These are phyloP conservation scores for Penicillium soppii DNA, from an alignment of 495 filamentous ascomycete genomes.

Conservation along the genomic window DNA sequence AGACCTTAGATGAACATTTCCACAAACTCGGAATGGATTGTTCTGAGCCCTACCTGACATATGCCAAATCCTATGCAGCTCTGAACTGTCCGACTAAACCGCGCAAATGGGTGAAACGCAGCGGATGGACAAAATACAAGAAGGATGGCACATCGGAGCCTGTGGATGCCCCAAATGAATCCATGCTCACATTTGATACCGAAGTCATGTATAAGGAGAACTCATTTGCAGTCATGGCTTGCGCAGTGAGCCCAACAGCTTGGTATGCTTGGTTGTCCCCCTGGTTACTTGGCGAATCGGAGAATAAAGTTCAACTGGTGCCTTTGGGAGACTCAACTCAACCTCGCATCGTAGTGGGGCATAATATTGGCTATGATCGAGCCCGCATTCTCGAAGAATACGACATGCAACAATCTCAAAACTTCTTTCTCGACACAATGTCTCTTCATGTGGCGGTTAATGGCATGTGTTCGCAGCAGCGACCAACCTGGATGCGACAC, in stretches of 20 bases:
- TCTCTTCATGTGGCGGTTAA: conserved; percentile 97
- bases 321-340: conserved; percentile 73
- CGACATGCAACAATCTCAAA: conserved; percentile 72
- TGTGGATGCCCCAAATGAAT: conserved; percentile 74
- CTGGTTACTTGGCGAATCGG: conserved; percentile 83
- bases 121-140: conserved; percentile 94
- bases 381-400: conserved; percentile 91
- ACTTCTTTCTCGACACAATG: conserved; percentile 96
- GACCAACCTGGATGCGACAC: conserved; percentile 95
- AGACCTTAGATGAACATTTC: conserved; percentile 92
- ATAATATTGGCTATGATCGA: conserved; percentile 95
- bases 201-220: conserved; percentile 96
- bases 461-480: conserved; percentile 96
- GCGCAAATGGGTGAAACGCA: conserved; percentile 71
- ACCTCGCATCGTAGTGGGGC: conserved; percentile 79
- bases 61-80: conserved; percentile 70
- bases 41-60: conserved; percentile 79
- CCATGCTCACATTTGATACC: conserved; percentile 88
- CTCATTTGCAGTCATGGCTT: conserved; percentile 93
- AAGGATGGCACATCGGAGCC: conserved; percentile 66
- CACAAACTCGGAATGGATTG: conserved; percentile 83
- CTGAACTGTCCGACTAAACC: conserved; percentile 70
- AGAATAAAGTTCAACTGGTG: conserved; percentile 76
- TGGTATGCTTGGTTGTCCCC: conserved; percentile 99
- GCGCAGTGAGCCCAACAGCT: conserved; percentile 76